Base-by-base conservation (phyloP, 1,139 yeast genomes). In the Geotrichum europaeum region DNA sequence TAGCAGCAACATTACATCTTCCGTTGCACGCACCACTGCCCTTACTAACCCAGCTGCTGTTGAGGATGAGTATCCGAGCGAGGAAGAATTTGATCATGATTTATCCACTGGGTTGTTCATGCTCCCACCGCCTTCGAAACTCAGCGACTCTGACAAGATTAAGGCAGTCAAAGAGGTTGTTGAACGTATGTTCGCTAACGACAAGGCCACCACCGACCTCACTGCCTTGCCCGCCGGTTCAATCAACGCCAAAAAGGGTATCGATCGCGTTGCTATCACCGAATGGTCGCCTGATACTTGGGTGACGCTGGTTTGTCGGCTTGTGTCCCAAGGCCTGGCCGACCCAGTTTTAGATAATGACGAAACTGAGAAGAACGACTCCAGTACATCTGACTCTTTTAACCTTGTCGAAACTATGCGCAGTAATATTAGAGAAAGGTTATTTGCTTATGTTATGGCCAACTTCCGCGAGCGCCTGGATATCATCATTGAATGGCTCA, bases 401-500 rank as follows among this genome's bases (percentile, higher is more conserved):
- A 54, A 54, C 22, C 30, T 30, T 6, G 56, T 58, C 5, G 55
- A 53, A 20, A 34, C 32, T 15, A 58, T 60, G 57, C 45, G 89
- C 61, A 82, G 84, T 62, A 72, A 84, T 68, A 82, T 92, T 18
- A 79, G 97, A 65, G 83, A 81, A 18, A 83, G 90, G 15, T 76
- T 95, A 10, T 86, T 87, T 65, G 84, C 84, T 50, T 88, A 86
- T 71, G 86, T 90, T 62, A 78, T 90, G 68, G 86, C 82, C 22
- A 89, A 87, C 68, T 86, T 92, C 65, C 86, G 88, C 62, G 79
- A 78, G 13, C 78, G 94, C 51, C 80, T 92, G 18, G 96, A 89
- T 64, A 76, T 87, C 49, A 84, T 89, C n/a, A 84, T 92, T 49
- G 91, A 88, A 64, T 95, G 99, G 99, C 77, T 95, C 59, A 92